Evolutionary conservation across 106 monocot species (phyloP).

Genomic region (Alisma plantagoaquatica): DNA sequence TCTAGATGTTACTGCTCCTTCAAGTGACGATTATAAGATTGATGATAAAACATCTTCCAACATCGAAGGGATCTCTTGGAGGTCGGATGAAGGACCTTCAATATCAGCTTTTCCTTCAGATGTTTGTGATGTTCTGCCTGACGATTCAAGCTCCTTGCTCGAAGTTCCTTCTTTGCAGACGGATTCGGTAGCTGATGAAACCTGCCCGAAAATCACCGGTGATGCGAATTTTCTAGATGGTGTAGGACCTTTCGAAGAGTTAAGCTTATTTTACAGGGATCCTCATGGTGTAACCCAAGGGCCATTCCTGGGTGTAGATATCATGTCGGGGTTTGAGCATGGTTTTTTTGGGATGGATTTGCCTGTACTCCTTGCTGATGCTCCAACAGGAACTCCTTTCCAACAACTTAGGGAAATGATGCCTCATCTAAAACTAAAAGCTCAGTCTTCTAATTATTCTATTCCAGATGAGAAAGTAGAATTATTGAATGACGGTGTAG

Average conservation of each 20-base stretch:
- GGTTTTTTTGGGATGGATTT: constrained; percentile 90
- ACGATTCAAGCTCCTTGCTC: constrained; percentile 38
- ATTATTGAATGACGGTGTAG: constrained; percentile 13
- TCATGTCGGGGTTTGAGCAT: constrained; percentile 87
- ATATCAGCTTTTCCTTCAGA: constrained; percentile 21
- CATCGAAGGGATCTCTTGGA: no score
- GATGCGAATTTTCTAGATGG: constrained; percentile 15
- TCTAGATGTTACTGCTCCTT: no score
- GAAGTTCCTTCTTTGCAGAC: constrained; percentile 21
- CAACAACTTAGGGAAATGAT: constrained; percentile 75
- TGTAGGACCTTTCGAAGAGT: constrained; percentile 34
- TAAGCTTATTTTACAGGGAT: constrained; percentile 75
- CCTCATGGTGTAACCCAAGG: constrained; percentile 94
- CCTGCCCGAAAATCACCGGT: constrained; percentile 4
- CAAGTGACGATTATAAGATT: no score
- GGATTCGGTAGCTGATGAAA: constrained; percentile 10
- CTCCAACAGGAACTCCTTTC: constrained; percentile 64
- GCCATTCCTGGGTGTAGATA: constrained; percentile 85
- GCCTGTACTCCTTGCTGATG: constrained; percentile 71
- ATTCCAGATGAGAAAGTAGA: constrained; percentile 10
- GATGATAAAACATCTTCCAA: no score
- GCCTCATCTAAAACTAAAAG: constrained; percentile 46
- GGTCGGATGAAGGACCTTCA: no score
- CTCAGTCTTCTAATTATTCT: constrained; percentile 3
- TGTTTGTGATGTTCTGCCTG: constrained; percentile 32